Evolutionary conservation across 257 asterid genomes (phyloP), one percentile per base, ranked within the genome.

Genomic region (Rhazya stricta): DNA sequence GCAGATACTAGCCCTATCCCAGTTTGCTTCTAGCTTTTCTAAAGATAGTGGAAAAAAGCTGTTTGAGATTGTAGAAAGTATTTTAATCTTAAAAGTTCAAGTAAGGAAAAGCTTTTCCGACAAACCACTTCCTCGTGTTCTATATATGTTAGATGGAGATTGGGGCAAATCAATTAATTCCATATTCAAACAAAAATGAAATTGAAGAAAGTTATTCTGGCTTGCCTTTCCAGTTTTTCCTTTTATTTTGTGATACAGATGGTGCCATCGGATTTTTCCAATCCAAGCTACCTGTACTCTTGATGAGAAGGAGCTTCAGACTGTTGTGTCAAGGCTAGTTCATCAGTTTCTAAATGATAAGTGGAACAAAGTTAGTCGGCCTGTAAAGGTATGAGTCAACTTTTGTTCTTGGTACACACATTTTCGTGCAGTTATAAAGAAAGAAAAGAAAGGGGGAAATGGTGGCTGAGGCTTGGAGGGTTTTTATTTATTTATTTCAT

Each of bases 241-340:
- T 74, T 63, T 43, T 39, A 72, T 75, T 61, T 65, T 45, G 45
- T 82, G 71, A 11, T 77, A 75, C 83, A 86, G 89, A 58, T 86
- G 89, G 89, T 86, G 89, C 76, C 81, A 79, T 78, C 83, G 89
- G 53, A 86, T 86, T 18, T 82, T 83, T 79, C 89, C 89, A 30
- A 81, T 86, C 77, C 88, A 86, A 81, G 76, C 80, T 27, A 86
- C 89, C 25, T 86, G 89, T 76, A 37, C 43, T 71, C 77, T 83
- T 41, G 78, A 83, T 9, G 89, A 83, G 79, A 83, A 78, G 72
- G 86, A 79, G 69, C 75, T 86, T 34, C 79, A 60, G 27, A 30
- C 68, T 62, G 71, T 78, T 25, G 88, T 83, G 67, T 63, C 71
- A 29, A 77, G 74, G 81, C 88, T 86, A 70, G 85, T 86, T 66